phyloP scores from a whole-genome alignment of 2,329 filamentous ascomycete species.

The Penicillium expansum region DNA sequence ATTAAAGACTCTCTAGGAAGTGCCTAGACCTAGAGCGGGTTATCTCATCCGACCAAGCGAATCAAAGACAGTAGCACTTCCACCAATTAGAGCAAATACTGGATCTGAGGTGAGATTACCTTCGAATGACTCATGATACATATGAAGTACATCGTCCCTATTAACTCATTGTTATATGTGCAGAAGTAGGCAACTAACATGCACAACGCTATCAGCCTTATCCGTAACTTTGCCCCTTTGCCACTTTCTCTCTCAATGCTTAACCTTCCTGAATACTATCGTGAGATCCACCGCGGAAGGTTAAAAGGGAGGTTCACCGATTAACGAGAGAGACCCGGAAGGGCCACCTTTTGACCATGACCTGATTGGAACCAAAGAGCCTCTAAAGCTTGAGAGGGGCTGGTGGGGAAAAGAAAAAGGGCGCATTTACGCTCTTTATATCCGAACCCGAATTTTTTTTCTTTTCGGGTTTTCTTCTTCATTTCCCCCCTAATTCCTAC shows the following conservation, averaged over 20 bases:
- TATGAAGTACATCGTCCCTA: background rate
- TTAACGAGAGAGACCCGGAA: background rate
- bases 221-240: background rate
- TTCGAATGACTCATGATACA: background rate
- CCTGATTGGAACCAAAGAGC: background rate
- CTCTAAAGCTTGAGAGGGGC: constrained; percentile 2
- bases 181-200: background rate
- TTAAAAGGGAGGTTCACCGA: background rate
- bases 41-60: background rate
- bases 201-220: background rate
- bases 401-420: background rate
- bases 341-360: background rate
- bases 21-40: background rate
- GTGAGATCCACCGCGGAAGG: background rate
- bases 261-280: background rate
- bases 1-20: background rate
- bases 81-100: background rate
- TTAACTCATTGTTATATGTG: background rate
- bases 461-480: too few relatives aligned
- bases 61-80: background rate
- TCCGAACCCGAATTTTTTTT: background rate
- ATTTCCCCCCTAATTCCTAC: background rate
- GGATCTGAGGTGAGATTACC: constrained; percentile 9
- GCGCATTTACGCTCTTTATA: background rate
- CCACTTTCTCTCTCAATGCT: background rate